Evolutionary conservation across 208 protist genomes (phyloP).

Genomic region (Leishmania tarentolae): DNA sequence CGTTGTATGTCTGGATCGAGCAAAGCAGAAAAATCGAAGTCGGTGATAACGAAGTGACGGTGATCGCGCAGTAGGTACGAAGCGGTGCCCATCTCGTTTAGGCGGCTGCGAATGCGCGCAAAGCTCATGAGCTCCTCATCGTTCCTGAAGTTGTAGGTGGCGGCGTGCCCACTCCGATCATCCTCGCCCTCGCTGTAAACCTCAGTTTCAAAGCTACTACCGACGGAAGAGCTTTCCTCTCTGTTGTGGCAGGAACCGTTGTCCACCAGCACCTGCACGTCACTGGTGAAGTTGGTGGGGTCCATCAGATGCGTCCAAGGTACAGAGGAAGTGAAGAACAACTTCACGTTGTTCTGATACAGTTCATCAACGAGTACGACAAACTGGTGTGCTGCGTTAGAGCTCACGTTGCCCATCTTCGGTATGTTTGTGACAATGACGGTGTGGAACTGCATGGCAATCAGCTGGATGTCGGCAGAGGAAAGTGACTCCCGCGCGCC

Average conservation of each 20-base stretch:
- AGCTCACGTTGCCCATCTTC: conserved; percentile 54
- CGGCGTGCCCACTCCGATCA: conserved; percentile 71
- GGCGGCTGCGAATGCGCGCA: conserved; percentile 67
- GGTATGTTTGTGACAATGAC: conserved; percentile 84
- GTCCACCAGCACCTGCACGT: conserved; percentile 4
- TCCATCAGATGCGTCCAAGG: conserved; percentile 72
- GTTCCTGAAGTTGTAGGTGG: conserved; percentile 68
- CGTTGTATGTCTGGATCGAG: conserved; percentile 26
- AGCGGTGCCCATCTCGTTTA: conserved; percentile 77
- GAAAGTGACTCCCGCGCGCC: conserved; percentile 43
- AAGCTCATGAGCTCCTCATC: conserved; percentile 83
- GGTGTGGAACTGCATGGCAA: conserved; percentile 78
- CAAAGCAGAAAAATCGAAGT: conserved; percentile 68
- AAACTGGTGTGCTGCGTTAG: conserved; percentile 83
- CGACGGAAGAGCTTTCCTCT: background rate
- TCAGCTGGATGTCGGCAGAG: conserved; percentile 73
- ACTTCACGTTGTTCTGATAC: conserved; percentile 90
- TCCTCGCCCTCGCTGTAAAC: conserved; percentile 84
- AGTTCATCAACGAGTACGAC: conserved; percentile 88
- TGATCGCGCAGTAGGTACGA: conserved; percentile 78
- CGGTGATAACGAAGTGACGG: conserved; percentile 61
- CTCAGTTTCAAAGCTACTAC: background rate
- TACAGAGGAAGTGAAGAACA: conserved; percentile 76
- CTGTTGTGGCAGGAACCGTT: background rate
- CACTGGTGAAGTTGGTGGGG: conserved; percentile 9